Base-by-base conservation (phyloP, 768 basidiomycete genomes). In the Mycena galericulata region DNA sequence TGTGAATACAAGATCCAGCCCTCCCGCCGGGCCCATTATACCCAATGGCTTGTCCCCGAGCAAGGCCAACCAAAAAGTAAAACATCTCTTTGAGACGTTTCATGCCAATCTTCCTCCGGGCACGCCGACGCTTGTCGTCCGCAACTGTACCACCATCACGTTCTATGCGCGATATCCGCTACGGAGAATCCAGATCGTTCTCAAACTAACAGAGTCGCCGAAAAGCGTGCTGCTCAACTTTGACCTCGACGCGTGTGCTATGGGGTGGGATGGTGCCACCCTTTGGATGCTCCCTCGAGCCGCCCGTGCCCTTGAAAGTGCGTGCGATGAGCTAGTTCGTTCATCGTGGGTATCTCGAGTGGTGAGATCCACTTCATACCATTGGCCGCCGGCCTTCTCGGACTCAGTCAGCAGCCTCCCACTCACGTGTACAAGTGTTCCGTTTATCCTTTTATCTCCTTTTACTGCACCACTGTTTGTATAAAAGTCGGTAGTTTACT, bases 201-300 rank as follows among this genome's bases (percentile, higher is more conserved):
- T 68, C 10, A 62, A 62, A 30, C n/a, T 63, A 17, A 55, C 27
- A 11, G 32, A 58, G 26, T 63, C 61, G 32, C 60, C 61, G 9
- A 55, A 55, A 26, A 41, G 43, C 14, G 67, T 68, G 18, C 62
- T 63, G 38, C 54, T 62, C 11, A 62, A 63, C 27, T 68, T 68
- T 24, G 61, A 68, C 43, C 67, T 68, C 20, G 67, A 68, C 32
- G n/a, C 63, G 1, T 68, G 67, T n/a, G 67, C 67, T 18, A 58
- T 68, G 61, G 67, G 58, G 26, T 68, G 67, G 67, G 67, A 68
- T 27, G 67, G 67, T 4, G 8, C 36, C 20, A 29, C 22, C 8
- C 18, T 68, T 40, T 68, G 67, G 67, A 68, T 68, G 61, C 60
- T 63, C 9, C 67, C 67, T 5, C 60, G 67, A 5, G 61, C 67